Percentiles rank a stretch among this genome's conserved stretches.
phyloP scores from a whole-genome alignment of 2,329 filamentous ascomycete genomes.

The Claviceps quebecensis region DNA sequence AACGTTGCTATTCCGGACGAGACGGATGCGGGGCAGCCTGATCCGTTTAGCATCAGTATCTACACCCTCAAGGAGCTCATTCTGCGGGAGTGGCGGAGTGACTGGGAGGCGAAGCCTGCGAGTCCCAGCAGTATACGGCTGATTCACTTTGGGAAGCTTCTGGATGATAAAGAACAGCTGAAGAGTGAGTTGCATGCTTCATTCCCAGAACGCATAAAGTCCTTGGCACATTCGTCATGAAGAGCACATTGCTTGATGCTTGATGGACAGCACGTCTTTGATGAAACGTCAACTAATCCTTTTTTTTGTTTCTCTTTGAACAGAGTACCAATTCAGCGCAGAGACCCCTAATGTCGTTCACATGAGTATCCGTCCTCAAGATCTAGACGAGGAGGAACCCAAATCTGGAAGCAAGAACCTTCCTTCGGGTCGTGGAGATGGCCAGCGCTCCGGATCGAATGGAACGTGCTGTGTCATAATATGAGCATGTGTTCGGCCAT shows the following conservation, averaged over 20 bases:
- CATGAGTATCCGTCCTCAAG: conserved; percentile 82
- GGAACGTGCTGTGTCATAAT: conserved; percentile 37
- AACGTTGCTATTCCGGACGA: conserved; percentile 61
- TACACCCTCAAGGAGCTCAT: conserved; percentile 93
- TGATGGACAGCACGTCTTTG: too few relatives aligned
- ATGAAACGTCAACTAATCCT: too few relatives aligned
- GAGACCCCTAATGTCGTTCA: conserved; percentile 77
- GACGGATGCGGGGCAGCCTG: conserved; percentile 43
- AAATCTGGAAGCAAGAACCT: conserved; percentile 45
- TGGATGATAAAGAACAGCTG: conserved; percentile 76
- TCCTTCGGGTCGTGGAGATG: conserved; percentile 26
- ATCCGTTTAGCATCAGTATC: conserved; percentile 81
- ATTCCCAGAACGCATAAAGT: neutral
- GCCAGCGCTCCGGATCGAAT: conserved; percentile 25
- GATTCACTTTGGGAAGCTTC: conserved; percentile 80
- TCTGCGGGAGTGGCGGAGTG: conserved; percentile 78
- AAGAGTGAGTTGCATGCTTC: conserved; percentile 48
- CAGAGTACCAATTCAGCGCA: conserved; percentile 67
- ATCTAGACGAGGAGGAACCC: conserved; percentile 69
- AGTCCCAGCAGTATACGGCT: conserved; percentile 81
- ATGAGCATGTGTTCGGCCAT: conserved; percentile 16
- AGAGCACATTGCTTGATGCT: too few relatives aligned
- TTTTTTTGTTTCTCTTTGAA: neutral
- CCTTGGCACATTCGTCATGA: too few relatives aligned
- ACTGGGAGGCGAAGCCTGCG: conserved; percentile 78